Evolutionary conservation across 176 grass and related monocot species (phyloP), one percentile per base, ranked within the genome.

Genomic region (Eragrostis curvula): DNA sequence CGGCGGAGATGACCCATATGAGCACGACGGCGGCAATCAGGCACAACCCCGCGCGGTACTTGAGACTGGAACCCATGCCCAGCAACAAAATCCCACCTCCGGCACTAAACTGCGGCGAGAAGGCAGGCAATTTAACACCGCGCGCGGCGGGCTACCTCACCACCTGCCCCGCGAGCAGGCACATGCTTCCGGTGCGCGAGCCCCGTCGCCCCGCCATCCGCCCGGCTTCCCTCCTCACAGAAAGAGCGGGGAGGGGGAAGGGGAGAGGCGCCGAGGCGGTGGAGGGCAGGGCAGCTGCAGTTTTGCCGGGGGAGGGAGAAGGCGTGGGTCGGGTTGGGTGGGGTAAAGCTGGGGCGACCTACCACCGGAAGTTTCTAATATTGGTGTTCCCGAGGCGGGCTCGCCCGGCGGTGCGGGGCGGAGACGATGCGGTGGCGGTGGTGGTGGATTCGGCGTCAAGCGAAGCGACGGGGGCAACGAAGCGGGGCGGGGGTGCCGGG

Each of bases 1-100:
- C 96, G 3, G 96, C 96, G n/a, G 96, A 98, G 84, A 87, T 89
- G 75, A 98, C 96, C 96, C 96, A 98, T 43, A 98, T 98, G 3
- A 98, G 61, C 39, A 98, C 96, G 53, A 98, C 96, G 32, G 96
- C 88, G 1, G 82, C 86, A 44, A 98, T 98, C 21, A 98, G 89
- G 72, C 91, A 81, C 1, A 96, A 52, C 12, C 96, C 93, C 0
- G 89, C 75, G 7, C 92, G 85, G 64, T 98, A 98, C 85, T 84
- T 98, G 76, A 94, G 61, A 8, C 12, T 7, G 73, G 88, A 64
- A 67, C 25, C 85, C 93, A 92, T 90, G 36, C 43, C 74, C 14
- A 13, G 70, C 5, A 55, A 30, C 36, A 21, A 20, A 18, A 5
- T 13, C 69, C 73, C 7, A 14, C 55, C 75, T 25, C 71, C 41